phyloP scores from a whole-genome alignment of 2,329 filamentous ascomycete genomes.

The Xylaria arbuscula region DNA sequence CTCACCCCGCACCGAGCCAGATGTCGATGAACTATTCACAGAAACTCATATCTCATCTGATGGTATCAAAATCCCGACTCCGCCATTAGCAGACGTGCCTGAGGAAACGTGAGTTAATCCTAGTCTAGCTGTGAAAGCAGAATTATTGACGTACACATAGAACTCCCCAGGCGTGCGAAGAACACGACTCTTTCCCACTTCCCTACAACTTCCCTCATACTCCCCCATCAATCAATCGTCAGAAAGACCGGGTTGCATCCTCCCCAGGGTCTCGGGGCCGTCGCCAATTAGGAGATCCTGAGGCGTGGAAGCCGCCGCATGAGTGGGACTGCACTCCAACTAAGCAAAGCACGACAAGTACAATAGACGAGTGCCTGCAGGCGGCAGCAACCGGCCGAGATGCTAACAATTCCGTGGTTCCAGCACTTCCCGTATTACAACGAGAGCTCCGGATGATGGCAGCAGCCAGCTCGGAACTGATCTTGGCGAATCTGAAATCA shows the following conservation, averaged over 20 bases:
- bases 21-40: slow-evolving; percentile 51
- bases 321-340: slow-evolving; percentile 55
- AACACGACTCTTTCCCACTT: slow-evolving; percentile 38
- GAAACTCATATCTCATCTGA: slow-evolving; percentile 54
- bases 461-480: slow-evolving; percentile 60
- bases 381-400: slow-evolving; percentile 40
- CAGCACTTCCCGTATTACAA: slow-evolving; percentile 57
- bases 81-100: slow-evolving; percentile 48
- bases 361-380: slow-evolving; percentile 41
- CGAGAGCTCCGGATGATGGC: slow-evolving; percentile 67
- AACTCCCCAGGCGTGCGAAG: slow-evolving; percentile 41
- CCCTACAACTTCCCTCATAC: slow-evolving; percentile 43
- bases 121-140: not conserved
- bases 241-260: slow-evolving; percentile 40
- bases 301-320: slow-evolving; percentile 59
- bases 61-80: slow-evolving; percentile 44
- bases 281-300: slow-evolving; percentile 51
- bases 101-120: slow-evolving; percentile 46
- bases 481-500: slow-evolving; percentile 67
- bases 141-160: slow-evolving; percentile 18
- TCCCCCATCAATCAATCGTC: slow-evolving; percentile 39
- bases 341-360: slow-evolving; percentile 39
- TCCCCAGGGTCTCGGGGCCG: slow-evolving; percentile 41
- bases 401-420: slow-evolving; percentile 43
- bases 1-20: slow-evolving; percentile 50